Conservation (phyloP, 2,329 filamentous ascomycete species). For the Periglandula ipomoeae region DNA sequence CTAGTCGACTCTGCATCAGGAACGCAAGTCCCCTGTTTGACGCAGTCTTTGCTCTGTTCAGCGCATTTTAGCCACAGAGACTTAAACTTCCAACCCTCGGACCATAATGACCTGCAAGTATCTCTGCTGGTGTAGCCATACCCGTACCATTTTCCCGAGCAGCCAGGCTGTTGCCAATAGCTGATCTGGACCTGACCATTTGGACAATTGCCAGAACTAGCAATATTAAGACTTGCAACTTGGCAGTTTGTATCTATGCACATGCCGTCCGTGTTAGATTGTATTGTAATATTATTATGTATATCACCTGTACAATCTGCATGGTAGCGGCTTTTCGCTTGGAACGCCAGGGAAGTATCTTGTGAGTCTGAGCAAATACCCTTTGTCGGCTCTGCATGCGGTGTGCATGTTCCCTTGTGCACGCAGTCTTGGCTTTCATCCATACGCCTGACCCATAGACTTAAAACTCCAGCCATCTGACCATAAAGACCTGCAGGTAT, state of each 20-base stretch:
- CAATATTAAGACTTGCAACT: background rate
- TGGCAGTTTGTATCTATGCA: slow-evolving; percentile 4
- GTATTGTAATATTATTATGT: background rate
- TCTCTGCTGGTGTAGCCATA: slow-evolving; percentile 4
- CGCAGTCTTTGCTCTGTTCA: slow-evolving; percentile 29
- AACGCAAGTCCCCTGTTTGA: too few relatives aligned
- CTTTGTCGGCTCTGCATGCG: background rate
- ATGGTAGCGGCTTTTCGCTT: background rate
- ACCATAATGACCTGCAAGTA: background rate
- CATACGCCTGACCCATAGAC: background rate
- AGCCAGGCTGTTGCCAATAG: slow-evolving; percentile 4
- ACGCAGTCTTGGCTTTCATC: background rate
- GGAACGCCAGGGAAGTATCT: too few relatives aligned
- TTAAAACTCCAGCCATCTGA: slow-evolving; percentile 3
- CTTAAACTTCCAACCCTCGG: slow-evolving; percentile 4
- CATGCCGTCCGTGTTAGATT: background rate
- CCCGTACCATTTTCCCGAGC: slow-evolving; percentile 1
- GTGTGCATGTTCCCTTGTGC: background rate
- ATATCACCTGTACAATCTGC: background rate
- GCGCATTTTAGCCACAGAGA: slow-evolving; percentile 26
- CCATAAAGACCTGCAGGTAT: background rate
- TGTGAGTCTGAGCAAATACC: background rate
- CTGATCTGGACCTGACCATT: slow-evolving; percentile 1
- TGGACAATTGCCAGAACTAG: background rate
- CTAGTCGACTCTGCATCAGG: too few relatives aligned